Conservation (phyloP, 768 basidiomycete genomes). For the Boletus edulis region DNA sequence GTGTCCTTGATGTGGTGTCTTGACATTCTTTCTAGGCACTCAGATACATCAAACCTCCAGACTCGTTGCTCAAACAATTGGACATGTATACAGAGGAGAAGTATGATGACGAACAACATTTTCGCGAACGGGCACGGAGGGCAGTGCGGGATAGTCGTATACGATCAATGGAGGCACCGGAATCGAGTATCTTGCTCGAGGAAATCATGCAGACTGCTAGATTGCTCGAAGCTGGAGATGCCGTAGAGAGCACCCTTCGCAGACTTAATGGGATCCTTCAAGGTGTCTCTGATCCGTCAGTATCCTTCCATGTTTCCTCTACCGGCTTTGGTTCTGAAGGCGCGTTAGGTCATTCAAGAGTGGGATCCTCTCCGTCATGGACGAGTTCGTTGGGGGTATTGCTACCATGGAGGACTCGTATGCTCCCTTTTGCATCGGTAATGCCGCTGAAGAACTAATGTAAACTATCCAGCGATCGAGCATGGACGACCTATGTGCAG, state of each 20-base stretch:
- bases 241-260: conserved; percentile 58
- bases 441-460: conserved; percentile 13
- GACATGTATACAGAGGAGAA: conserved; percentile 85
- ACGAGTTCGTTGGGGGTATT: conserved; percentile 65
- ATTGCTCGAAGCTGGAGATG: conserved; percentile 30
- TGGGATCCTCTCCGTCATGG: conserved; percentile 55
- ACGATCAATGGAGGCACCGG: conserved; percentile 34
- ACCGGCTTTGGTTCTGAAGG: neutral
- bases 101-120: conserved; percentile 85
- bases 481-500: conserved; percentile 62
- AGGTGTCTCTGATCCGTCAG: conserved; percentile 60
- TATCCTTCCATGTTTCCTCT: conserved; percentile 5
- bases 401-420: conserved; percentile 63
- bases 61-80: conserved; percentile 73
- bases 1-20: neutral
- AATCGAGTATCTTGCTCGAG: conserved; percentile 54
- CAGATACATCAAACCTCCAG: conserved; percentile 74
- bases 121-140: conserved; percentile 60
- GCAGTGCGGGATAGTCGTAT: conserved; percentile 28
- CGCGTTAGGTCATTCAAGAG: conserved; percentile 56
- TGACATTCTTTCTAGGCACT: conserved; percentile 49
- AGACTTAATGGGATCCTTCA: conserved; percentile 57
- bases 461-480: conserved; percentile 50
- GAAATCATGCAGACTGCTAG: conserved; percentile 61
- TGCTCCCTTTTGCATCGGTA: conserved; percentile 19